Evolutionary conservation across 805 yeast species (phyloP).

Genomic region (Yamadazyma scolyti): DNA sequence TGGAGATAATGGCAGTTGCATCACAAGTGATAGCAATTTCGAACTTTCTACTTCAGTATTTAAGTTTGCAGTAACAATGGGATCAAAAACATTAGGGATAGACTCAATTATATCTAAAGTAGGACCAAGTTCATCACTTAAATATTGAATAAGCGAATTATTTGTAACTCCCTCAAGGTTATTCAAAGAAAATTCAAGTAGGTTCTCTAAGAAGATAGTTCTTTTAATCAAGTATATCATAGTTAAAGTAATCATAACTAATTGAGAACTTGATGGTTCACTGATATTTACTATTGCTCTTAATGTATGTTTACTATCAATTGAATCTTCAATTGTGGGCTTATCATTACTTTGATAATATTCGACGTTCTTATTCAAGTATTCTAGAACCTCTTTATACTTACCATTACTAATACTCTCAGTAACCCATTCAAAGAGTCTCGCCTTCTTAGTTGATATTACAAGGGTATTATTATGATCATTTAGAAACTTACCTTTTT

Average conservation of each 20-base stretch:
- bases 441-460: conserved; percentile 6
- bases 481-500: conserved; percentile 7
- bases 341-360: neutral
- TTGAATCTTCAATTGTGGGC: neutral
- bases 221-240: conserved; percentile 24
- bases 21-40: conserved; percentile 16
- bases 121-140: conserved; percentile 24
- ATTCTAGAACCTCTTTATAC: conserved; percentile 5
- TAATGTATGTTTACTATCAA: too few relatives aligned
- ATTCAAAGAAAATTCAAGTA: conserved; percentile 8
- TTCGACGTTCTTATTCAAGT: conserved; percentile 8
- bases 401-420: conserved; percentile 6
- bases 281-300: too few relatives aligned
- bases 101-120: conserved; percentile 19
- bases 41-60: conserved; percentile 24
- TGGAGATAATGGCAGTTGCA: conserved; percentile 14
- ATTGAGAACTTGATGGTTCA: too few relatives aligned
- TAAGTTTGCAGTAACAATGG: conserved; percentile 12
- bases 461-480: neutral
- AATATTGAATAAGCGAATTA: conserved; percentile 15
- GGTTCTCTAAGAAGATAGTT: conserved; percentile 17
- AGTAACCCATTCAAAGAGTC: conserved; percentile 10
- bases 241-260: conserved; percentile 5
- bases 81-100: conserved; percentile 12
- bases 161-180: conserved; percentile 5